phyloP scores from a whole-genome alignment of 371 early-diverging fungal genomes.

The Parasitella parasitica region DNA sequence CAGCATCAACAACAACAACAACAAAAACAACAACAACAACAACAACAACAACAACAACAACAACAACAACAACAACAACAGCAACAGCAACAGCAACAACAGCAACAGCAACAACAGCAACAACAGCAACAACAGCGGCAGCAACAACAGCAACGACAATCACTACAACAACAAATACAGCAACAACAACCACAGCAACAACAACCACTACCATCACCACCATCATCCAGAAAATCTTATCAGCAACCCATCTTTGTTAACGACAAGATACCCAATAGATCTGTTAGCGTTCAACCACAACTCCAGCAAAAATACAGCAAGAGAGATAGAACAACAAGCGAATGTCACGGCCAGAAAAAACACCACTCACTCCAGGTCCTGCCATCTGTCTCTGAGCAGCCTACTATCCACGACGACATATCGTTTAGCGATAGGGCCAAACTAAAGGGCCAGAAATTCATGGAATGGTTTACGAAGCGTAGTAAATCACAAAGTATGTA shows the following conservation, averaged over 20 bases:
- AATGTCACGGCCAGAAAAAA: background rate
- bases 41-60: too few relatives aligned
- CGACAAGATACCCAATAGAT: conserved; percentile 33
- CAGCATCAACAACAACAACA: too few relatives aligned
- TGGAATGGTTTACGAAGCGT: conserved; percentile 68
- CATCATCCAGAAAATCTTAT: background rate
- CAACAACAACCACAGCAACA: too few relatives aligned
- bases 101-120: too few relatives aligned
- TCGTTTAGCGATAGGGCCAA: conserved; percentile 35
- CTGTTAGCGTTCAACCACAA: conserved; percentile 17
- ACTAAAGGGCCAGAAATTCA: conserved; percentile 64
- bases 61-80: too few relatives aligned
- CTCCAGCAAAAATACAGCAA: conserved; percentile 2
- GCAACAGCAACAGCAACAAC: too few relatives aligned
- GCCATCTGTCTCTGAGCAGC: conserved; percentile 39
- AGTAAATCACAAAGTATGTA: conserved; percentile 56
- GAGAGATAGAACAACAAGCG: conserved; percentile 19
- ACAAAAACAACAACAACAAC: too few relatives aligned
- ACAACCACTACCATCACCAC: background rate
- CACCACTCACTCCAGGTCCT: conserved; percentile 11
- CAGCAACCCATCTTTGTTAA: conserved; percentile 1
- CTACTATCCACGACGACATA: conserved; percentile 3
- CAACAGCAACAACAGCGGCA: too few relatives aligned
- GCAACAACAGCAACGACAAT: too few relatives aligned
- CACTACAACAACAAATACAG: too few relatives aligned